Conservation (phyloP, 129 eudicot genomes). For the Calendula officinalis region DNA sequence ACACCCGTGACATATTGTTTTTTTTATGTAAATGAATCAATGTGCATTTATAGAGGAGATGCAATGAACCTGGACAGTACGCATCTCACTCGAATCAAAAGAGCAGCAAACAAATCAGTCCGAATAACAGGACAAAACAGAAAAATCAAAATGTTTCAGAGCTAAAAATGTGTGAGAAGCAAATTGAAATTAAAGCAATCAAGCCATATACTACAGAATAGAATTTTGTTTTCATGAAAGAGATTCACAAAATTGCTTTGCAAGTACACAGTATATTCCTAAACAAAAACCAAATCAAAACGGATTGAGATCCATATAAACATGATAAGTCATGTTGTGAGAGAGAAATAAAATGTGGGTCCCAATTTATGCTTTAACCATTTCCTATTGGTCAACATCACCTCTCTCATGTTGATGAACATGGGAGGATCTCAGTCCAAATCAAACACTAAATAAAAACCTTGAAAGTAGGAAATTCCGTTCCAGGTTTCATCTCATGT, state of each 20-base stretch:
- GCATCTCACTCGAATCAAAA: constrained; percentile 18
- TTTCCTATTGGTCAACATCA: too few relatives aligned
- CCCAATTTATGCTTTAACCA: too few relatives aligned
- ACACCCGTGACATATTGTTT: background rate
- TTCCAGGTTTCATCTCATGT: constrained; percentile 9
- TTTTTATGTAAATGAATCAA: background rate
- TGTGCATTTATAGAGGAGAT: background rate
- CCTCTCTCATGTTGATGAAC: too few relatives aligned
- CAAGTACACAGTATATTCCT: background rate
- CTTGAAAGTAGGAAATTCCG: too few relatives aligned
- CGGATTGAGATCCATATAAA: too few relatives aligned
- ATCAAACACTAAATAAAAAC: too few relatives aligned
- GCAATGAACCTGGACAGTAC: constrained; percentile 23
- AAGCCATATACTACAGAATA: background rate
- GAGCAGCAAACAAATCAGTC: background rate
- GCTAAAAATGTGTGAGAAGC: background rate
- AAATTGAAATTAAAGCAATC: background rate
- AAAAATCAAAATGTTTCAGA: background rate
- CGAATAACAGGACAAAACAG: constrained; percentile 10
- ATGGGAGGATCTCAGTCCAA: too few relatives aligned
- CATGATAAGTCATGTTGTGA: too few relatives aligned
- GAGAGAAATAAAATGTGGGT: too few relatives aligned
- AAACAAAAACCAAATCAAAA: too few relatives aligned
- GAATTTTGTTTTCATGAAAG: too few relatives aligned
- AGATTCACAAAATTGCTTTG: constrained; percentile 6